These are phyloP conservation scores for Torulaspora maleeae DNA, from an alignment of 805 yeast species.

Conservation along the genomic window DNA sequence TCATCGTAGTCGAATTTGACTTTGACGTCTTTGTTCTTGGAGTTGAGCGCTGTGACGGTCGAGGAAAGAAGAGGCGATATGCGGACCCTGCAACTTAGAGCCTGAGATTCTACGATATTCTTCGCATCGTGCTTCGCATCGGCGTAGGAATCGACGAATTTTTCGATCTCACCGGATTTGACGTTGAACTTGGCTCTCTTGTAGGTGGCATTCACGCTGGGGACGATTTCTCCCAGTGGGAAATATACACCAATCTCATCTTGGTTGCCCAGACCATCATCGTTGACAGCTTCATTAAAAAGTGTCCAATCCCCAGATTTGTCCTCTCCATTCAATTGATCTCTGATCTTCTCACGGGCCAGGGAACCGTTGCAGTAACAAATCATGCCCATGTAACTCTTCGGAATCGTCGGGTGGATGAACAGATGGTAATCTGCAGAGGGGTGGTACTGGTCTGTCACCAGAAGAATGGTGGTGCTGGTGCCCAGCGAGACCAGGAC, in stretches of 20 bases:
- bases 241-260: slow-evolving; percentile 70
- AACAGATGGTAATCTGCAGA: slow-evolving; percentile 81
- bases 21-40: slow-evolving; percentile 11
- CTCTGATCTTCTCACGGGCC: slow-evolving; percentile 74
- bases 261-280: slow-evolving; percentile 38
- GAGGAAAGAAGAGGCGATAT: slow-evolving; percentile 68
- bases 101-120: slow-evolving; percentile 82
- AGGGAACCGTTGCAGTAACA: slow-evolving; percentile 89
- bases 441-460: slow-evolving; percentile 73
- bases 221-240: slow-evolving; percentile 88
- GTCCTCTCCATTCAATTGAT: slow-evolving; percentile 46
- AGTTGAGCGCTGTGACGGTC: slow-evolving; percentile 10
- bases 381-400: slow-evolving; percentile 88
- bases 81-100: slow-evolving; percentile 75
- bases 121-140: slow-evolving; percentile 60
- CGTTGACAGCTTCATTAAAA: slow-evolving; percentile 47
- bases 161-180: slow-evolving; percentile 25
- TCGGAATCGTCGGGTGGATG: slow-evolving; percentile 75
- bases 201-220: slow-evolving; percentile 65
- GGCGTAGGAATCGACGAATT: slow-evolving; percentile 40
- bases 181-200: slow-evolving; percentile 45
- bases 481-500: slow-evolving; percentile 82
- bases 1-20: slow-evolving; percentile 37
- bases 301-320: slow-evolving; percentile 50
- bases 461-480: slow-evolving; percentile 80